Evolutionary conservation across 1,284 basidiomycete species (phyloP).

Genomic region (Schizophyllum amplum): DNA sequence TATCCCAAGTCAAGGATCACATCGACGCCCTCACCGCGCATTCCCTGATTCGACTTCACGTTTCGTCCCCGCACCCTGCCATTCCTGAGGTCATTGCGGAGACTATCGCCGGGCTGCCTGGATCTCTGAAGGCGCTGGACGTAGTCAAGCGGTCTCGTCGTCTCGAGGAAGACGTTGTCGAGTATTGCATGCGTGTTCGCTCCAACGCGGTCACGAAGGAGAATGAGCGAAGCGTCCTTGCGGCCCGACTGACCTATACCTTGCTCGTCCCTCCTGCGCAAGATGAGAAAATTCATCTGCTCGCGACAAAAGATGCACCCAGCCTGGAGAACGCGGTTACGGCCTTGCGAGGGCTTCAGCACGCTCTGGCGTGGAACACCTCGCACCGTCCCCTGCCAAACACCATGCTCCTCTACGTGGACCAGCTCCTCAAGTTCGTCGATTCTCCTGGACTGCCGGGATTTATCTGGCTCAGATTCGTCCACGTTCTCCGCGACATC

Average conservation of each 20-base stretch:
- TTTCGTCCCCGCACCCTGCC: background rate
- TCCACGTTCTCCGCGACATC: too few species aligned
- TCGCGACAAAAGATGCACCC: too few species aligned
- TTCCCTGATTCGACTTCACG: background rate
- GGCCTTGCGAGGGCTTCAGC: too few species aligned
- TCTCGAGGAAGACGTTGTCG: background rate
- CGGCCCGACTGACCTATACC: background rate
- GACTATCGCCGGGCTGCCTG: background rate
- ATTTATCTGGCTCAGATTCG: too few species aligned
- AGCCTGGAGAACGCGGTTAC: too few species aligned
- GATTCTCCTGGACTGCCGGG: too few species aligned
- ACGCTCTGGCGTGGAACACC: too few species aligned
- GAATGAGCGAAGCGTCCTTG: background rate
- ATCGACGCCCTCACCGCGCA: background rate
- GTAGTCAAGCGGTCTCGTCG: background rate
- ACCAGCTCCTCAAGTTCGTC: too few species aligned
- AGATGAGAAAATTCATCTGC: background rate
- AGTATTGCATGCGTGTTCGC: background rate
- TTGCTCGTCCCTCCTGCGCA: background rate
- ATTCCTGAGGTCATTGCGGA: background rate
- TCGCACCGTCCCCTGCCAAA: too few species aligned
- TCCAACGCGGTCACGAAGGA: background rate
- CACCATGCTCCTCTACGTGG: too few species aligned
- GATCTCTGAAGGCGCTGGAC: background rate
- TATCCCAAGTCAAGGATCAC: background rate